A percentile compares a stretch with the other conserved stretches of the same genome.
Evolutionary conservation across 768 basidiomycete genomes (phyloP).

Genomic region (Candolleomyces aberdarensis): DNA sequence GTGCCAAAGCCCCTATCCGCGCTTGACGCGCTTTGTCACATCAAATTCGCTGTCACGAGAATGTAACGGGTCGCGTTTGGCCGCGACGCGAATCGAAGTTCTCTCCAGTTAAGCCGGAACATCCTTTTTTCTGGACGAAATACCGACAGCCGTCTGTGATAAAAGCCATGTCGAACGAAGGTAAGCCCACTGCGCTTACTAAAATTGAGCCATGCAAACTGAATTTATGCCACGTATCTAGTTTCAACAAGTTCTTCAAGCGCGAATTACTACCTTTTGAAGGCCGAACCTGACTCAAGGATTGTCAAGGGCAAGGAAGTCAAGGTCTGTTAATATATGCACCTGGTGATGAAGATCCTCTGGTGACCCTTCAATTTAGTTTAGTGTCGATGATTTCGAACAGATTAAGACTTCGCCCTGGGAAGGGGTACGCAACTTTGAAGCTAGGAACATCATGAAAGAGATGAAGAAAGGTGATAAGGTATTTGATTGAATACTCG

Average conservation of each 20-base stretch:
- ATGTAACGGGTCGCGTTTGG: no score
- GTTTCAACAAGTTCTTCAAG: neutral
- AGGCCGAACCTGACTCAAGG: constrained; percentile 84
- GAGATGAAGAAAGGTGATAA: constrained; percentile 75
- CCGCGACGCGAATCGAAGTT: no score
- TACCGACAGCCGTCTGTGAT: no score
- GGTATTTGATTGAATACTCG: constrained; percentile 32
- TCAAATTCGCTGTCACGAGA: no score
- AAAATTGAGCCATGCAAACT: no score
- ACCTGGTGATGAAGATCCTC: neutral
- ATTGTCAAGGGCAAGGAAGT: constrained; percentile 86
- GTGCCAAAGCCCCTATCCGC: no score
- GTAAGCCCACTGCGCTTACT: no score
- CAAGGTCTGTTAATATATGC: constrained; percentile 42
- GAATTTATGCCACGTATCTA: no score
- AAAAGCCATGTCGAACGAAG: no score
- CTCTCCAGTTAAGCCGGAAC: no score
- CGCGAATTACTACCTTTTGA: constrained; percentile 63
- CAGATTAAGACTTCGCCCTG: constrained; percentile 64
- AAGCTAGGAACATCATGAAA: constrained; percentile 81
- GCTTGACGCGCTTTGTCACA: no score
- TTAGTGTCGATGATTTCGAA: constrained; percentile 87
- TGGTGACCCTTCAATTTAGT: constrained; percentile 38
- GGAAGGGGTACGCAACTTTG: constrained; percentile 87
- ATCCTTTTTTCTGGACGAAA: no score